phyloP scores from a whole-genome alignment of 345 rosid species.

The Corchorus olitorius region DNA sequence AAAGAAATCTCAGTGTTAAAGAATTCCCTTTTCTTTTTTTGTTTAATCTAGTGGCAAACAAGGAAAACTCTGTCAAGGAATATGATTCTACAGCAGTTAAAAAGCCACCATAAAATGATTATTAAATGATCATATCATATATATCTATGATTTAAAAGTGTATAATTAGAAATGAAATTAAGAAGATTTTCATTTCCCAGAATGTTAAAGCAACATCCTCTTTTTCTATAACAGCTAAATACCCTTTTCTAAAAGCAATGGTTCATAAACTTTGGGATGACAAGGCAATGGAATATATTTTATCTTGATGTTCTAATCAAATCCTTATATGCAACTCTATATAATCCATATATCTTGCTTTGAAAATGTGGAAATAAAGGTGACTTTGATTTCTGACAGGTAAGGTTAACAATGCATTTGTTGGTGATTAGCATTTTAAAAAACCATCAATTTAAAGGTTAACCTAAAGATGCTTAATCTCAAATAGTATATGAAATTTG shows the following conservation, averaged over 20 bases:
- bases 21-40: not conserved
- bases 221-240: not conserved
- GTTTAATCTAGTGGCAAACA: not conserved
- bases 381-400: no score
- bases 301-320: not conserved
- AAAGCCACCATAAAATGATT: not conserved
- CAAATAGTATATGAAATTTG: not conserved
- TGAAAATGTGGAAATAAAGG: not conserved
- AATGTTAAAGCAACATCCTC: not conserved
- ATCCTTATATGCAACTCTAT: not conserved
- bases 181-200: no score
- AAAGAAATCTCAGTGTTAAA: not conserved
- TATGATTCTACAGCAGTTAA: not conserved
- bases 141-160: no score
- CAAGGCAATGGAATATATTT: not conserved
- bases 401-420: no score
- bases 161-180: no score
- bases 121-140: no score
- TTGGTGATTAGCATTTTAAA: no score
- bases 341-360: conserved; percentile 13
- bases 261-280: conserved; percentile 1
- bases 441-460: not conserved
- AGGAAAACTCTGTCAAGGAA: not conserved
- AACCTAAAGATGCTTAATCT: not conserved
- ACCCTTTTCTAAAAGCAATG: conserved; percentile 9